phyloP scores from a whole-genome alignment of 495 filamentous ascomycete genomes.

The Neurospora africana region DNA sequence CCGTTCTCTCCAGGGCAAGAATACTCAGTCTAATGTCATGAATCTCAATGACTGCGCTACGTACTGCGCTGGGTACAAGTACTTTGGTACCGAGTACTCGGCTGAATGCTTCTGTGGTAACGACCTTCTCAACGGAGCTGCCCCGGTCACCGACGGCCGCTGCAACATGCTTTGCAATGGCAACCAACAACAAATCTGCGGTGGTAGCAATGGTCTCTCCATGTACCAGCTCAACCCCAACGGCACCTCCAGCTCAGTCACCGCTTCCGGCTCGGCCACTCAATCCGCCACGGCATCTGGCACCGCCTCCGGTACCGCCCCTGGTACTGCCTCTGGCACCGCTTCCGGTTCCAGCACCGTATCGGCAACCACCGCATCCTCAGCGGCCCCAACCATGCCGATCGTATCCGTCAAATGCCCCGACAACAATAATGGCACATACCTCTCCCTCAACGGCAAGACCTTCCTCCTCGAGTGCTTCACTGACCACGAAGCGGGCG shows the following conservation, averaged over 20 bases:
- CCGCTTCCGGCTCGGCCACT: constrained; percentile 6
- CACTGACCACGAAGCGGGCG: constrained; percentile 4
- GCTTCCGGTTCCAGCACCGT: not conserved
- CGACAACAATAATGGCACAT: not conserved
- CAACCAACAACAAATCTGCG: constrained; percentile 16
- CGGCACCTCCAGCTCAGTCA: constrained; percentile 1
- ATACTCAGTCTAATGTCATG: constrained; percentile 13
- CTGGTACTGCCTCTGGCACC: not conserved
- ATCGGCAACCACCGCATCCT: not conserved
- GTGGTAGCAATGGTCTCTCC: constrained; percentile 18
- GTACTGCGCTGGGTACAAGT: constrained; percentile 21
- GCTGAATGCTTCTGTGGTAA: constrained; percentile 30
- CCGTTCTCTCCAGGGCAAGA: constrained; percentile 12
- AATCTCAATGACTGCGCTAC: constrained; percentile 24
- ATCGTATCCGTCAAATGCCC: constrained; percentile 5
- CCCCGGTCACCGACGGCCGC: constrained; percentile 14
- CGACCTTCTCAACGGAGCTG: constrained; percentile 13
- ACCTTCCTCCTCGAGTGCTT: constrained; percentile 9
- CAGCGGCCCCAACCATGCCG: not conserved
- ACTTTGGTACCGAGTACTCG: constrained; percentile 25
- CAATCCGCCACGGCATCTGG: constrained; percentile 1
- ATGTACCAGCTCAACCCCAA: constrained; percentile 17
- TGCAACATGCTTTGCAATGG: constrained; percentile 25
- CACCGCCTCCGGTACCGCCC: not conserved
- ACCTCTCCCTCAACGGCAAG: constrained; percentile 3